Conservation (phyloP, 177 flowering plant genomes). For the Vitis hybrid region DNA sequence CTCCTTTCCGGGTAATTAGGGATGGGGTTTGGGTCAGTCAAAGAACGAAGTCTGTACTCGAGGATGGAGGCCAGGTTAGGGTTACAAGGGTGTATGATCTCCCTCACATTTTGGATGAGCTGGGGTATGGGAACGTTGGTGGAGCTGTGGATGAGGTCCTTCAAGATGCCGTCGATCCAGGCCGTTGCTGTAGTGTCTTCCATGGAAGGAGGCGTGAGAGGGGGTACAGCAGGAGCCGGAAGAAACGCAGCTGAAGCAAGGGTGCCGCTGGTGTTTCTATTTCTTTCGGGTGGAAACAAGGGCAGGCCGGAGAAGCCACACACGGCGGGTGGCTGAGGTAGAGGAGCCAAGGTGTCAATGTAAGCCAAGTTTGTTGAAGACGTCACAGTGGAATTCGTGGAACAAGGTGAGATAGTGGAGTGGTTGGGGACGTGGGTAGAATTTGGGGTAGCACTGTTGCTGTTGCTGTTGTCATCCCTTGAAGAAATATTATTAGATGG, state of each 20-base stretch:
- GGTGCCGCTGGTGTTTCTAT: constrained; percentile 3
- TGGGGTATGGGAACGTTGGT: constrained; percentile 73
- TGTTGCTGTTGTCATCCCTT: not conserved
- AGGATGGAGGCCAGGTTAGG: constrained; percentile 74
- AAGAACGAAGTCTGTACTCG: constrained; percentile 76
- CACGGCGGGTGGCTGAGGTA: constrained; percentile 40
- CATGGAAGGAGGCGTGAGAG: constrained; percentile 21
- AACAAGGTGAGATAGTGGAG: constrained; percentile 38
- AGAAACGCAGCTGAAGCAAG: not conserved
- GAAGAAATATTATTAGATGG: not conserved
- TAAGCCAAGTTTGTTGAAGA: constrained; percentile 23
- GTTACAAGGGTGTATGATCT: constrained; percentile 87
- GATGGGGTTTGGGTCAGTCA: constrained; percentile 26
- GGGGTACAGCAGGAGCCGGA: not conserved
- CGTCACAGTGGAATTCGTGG: constrained; percentile 32
- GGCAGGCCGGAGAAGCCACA: constrained; percentile 92
- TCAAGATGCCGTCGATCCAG: constrained; percentile 87
- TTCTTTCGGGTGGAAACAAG: constrained; percentile 63
- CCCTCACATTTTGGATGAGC: constrained; percentile 85
- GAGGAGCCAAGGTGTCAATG: constrained; percentile 9
- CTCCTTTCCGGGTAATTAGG: constrained; percentile 15
- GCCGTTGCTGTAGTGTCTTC: constrained; percentile 52
- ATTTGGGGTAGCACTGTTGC: not conserved
- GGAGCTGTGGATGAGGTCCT: constrained; percentile 69
- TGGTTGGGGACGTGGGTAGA: constrained; percentile 29